Evolutionary conservation across 805 yeast genomes (phyloP), one percentile per base, ranked within the genome.

Genomic region (Starmerella riodocensis): DNA sequence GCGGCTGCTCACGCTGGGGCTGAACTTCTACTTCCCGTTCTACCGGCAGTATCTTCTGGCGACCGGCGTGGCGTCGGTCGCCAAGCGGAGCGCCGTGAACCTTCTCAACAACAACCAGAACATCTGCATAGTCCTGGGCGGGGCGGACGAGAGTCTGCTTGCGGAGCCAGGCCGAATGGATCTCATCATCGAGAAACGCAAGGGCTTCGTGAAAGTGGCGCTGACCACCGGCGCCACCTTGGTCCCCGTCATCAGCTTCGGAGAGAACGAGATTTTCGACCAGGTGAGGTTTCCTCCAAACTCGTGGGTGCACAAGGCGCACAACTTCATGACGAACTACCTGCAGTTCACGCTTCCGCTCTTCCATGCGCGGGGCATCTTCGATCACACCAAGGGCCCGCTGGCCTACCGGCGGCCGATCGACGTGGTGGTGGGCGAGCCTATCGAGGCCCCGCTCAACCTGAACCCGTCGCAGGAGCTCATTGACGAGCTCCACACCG

Each of bases 71-170:
- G 78, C 93, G 2, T 75, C 94, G 8, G 96, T 93, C 1, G 73
- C 85, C 0, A 77, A 75, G 39, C 65, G 63, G 34, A 84, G 86
- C 48, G 79, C 91, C 32, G 61, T 70, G 45, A 67, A 76, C 20
- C 65, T 83, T 21, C 65, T 91, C 34, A 56, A 60, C 36, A 70
- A 74, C 41, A 74, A 78, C 47, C 76, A 73, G 50, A 80, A 93
- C 2, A 78, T 86, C 11, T 80, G 88, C 46, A 76, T 91, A 42
- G 97, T 91, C 1, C 76, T 91, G 19, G 98, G 98, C 2, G 98
- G 98, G 0, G 97, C 97, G 0, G 80, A 84, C 43, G 98, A 91
- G 53, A 75, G 93, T 1, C 63, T 91, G 27, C 57, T 82, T 21
- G 73, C 82, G 5, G 64, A 66, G 39, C 51, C 51, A 3, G 38